Percentiles rank a stretch among this genome's conserved stretches.
Conservation (phyloP, 1,284 basidiomycete species). For the Naganishia sp. region DNA sequence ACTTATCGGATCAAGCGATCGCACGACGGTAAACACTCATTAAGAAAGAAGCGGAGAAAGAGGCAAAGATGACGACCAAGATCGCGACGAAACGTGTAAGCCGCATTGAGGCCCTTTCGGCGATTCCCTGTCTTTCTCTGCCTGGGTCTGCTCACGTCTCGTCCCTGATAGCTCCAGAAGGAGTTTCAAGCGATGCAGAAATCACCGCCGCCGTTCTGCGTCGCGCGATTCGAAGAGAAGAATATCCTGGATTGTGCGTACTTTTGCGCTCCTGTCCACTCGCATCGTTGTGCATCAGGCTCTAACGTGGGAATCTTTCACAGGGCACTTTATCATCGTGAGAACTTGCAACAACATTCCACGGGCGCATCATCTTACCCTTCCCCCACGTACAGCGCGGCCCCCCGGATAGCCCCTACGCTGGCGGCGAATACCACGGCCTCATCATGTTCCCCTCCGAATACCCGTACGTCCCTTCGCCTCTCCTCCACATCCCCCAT, state of each 20-base stretch:
- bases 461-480: constrained; percentile 63
- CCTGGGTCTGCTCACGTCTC: not conserved
- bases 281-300: not conserved
- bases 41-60: not conserved
- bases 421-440: constrained; percentile 89
- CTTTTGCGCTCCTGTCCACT: not conserved
- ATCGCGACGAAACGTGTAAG: constrained; percentile 54
- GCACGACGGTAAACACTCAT: not conserved
- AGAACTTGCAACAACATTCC: constrained; percentile 36
- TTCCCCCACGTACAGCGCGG: constrained; percentile 65
- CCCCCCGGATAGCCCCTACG: constrained; percentile 86
- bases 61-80: constrained; percentile 51
- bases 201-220: constrained; percentile 89
- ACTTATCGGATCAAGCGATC: not conserved
- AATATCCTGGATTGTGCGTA: constrained; percentile 69
- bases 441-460: constrained; percentile 76
- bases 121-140: not conserved
- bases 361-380: not conserved
- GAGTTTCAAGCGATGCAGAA: constrained; percentile 92
- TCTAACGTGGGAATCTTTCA: not conserved
- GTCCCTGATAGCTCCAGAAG: constrained; percentile 68
- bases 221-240: constrained; percentile 92
- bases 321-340: constrained; percentile 91
- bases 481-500: too few species aligned
- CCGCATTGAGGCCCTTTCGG: not conserved